phyloP scores from a whole-genome alignment of 2,329 filamentous ascomycete genomes.

The Pyrenophora graminea region DNA sequence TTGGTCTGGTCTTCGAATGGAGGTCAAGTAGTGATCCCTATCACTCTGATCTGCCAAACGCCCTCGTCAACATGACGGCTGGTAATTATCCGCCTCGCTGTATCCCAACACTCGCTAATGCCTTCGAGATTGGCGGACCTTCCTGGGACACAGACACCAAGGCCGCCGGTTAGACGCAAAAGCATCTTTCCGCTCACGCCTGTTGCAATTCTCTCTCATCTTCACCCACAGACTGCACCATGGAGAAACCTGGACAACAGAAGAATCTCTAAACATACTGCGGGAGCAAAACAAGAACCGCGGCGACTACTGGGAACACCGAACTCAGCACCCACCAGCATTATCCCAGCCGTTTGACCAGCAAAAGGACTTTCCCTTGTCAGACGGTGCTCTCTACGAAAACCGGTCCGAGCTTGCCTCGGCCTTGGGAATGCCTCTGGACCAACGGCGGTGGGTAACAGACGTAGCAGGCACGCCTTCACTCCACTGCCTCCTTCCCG shows the following conservation, averaged over 20 bases:
- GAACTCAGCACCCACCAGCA: slow-evolving; percentile 27
- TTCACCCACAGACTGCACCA: slow-evolving; percentile 51
- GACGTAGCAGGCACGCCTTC: slow-evolving; percentile 46
- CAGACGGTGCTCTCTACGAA: slow-evolving; percentile 31
- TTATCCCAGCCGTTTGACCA: slow-evolving; percentile 31
- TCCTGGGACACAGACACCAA: slow-evolving; percentile 50
- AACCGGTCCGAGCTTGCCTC: slow-evolving; percentile 34
- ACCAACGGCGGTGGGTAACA: slow-evolving; percentile 31
- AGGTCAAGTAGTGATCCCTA: slow-evolving; percentile 33
- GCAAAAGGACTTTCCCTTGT: slow-evolving; percentile 34
- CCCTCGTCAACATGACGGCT: slow-evolving; percentile 40
- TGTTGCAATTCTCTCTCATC: slow-evolving; percentile 54
- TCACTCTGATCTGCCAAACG: slow-evolving; percentile 39
- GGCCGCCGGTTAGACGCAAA: slow-evolving; percentile 43
- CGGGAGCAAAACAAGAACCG: slow-evolving; percentile 45
- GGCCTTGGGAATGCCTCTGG: slow-evolving; percentile 30
- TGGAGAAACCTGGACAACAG: slow-evolving; percentile 45
- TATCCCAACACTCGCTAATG: not conserved
- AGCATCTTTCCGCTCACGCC: slow-evolving; percentile 53
- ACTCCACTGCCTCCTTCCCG: slow-evolving; percentile 50
- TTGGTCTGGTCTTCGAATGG: slow-evolving; percentile 49
- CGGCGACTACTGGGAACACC: slow-evolving; percentile 31
- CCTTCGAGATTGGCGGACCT: slow-evolving; percentile 48
- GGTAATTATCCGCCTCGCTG: slow-evolving; percentile 24
- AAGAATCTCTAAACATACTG: slow-evolving; percentile 41